Conservation (phyloP, 2,329 filamentous ascomycete species). For the Drechslerella stenobrocha region DNA sequence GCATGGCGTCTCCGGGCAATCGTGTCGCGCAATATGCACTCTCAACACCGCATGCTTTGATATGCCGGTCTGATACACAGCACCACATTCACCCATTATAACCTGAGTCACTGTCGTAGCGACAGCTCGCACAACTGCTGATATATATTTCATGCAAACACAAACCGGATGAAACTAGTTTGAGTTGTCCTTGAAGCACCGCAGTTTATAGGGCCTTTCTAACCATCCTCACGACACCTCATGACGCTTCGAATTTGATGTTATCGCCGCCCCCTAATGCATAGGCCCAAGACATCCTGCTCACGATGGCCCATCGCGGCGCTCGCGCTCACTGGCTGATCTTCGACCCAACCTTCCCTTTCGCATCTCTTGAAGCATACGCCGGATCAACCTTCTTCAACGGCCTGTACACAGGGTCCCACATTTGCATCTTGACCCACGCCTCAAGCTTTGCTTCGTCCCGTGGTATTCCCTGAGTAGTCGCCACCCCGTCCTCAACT, state of each 20-base stretch:
- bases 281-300: background rate
- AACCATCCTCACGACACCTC: background rate
- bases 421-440: constrained; percentile 81
- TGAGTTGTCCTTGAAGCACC: background rate
- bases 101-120: too few relatives aligned
- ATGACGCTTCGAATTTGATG: background rate
- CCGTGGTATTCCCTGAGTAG: constrained; percentile 67
- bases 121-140: too few relatives aligned
- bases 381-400: constrained; percentile 63
- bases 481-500: constrained; percentile 69
- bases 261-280: background rate
- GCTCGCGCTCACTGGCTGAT: constrained; percentile 31
- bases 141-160: too few relatives aligned
- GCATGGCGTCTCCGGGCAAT: too few relatives aligned
- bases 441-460: constrained; percentile 64
- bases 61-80: too few relatives aligned
- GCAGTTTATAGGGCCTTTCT: background rate
- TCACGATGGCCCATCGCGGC: background rate
- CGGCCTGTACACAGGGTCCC: constrained; percentile 70
- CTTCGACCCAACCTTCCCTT: constrained; percentile 61
- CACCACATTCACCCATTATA: too few relatives aligned
- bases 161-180: background rate
- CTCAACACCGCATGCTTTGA: too few relatives aligned
- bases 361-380: constrained; percentile 64
- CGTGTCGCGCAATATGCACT: too few relatives aligned